Conservation (phyloP, 805 yeast genomes). For the Helenozyma rhizophorensis region DNA sequence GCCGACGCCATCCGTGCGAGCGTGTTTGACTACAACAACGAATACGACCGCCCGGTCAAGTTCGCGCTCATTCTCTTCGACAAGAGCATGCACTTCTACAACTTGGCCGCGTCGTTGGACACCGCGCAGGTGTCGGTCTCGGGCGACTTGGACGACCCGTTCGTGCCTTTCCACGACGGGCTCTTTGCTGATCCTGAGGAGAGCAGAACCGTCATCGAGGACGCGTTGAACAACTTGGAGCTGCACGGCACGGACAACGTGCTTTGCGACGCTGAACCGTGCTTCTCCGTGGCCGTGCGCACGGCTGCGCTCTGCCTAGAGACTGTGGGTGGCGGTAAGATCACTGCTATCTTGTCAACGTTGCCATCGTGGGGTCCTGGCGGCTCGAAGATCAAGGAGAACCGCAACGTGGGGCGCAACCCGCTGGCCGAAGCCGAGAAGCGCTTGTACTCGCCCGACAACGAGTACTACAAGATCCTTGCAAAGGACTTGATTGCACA, state of each 20-base stretch:
- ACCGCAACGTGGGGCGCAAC: slow-evolving; percentile 35
- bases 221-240: slow-evolving; percentile 61
- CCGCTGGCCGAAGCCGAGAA: slow-evolving; percentile 43
- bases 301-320: slow-evolving; percentile 62
- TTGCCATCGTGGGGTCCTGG: slow-evolving; percentile 86
- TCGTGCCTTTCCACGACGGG: slow-evolving; percentile 75
- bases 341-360: slow-evolving; percentile 60
- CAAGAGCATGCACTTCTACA: slow-evolving; percentile 65
- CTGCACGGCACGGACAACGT: slow-evolving; percentile 35
- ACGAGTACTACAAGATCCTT: slow-evolving; percentile 56
- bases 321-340: slow-evolving; percentile 77
- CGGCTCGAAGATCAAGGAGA: slow-evolving; percentile 44
- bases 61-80: slow-evolving; percentile 77
- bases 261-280: slow-evolving; percentile 52
- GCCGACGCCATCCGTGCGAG: slow-evolving; percentile 67
- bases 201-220: slow-evolving; percentile 58
- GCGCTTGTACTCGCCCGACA: slow-evolving; percentile 53
- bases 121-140: slow-evolving; percentile 57
- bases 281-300: slow-evolving; percentile 74
- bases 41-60: slow-evolving; percentile 7
- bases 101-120: slow-evolving; percentile 53
- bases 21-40: slow-evolving; percentile 31
- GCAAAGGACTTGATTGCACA: slow-evolving; percentile 51
- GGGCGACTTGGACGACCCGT: slow-evolving; percentile 71
- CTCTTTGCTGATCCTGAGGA: slow-evolving; percentile 76